These are phyloP conservation scores for Candida insectorum DNA, from an alignment of 805 yeast genomes.

Conservation along the genomic window DNA sequence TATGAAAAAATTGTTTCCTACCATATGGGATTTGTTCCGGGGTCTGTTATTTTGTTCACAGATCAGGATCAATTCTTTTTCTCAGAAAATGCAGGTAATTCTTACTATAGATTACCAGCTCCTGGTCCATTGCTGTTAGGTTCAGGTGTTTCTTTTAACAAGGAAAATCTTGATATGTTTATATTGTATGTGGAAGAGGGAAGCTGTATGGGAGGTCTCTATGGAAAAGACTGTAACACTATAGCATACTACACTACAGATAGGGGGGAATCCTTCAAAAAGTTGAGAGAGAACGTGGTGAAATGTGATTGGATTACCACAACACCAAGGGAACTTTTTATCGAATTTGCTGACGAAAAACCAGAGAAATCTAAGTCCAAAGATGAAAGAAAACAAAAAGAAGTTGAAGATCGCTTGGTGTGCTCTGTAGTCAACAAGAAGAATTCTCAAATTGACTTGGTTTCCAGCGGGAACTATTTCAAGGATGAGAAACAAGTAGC, in stretches of 20 bases:
- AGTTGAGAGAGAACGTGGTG: slow-evolving; percentile 49
- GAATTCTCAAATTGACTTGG: slow-evolving; percentile 25
- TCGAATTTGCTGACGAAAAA: no score
- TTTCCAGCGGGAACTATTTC: slow-evolving; percentile 55
- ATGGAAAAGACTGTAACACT: slow-evolving; percentile 48
- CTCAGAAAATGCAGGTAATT: slow-evolving; percentile 66
- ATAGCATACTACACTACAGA: slow-evolving; percentile 63
- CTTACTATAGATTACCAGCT: slow-evolving; percentile 44
- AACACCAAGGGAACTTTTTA: slow-evolving; percentile 41
- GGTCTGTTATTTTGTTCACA: slow-evolving; percentile 55
- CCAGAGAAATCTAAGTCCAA: no score
- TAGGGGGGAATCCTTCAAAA: slow-evolving; percentile 61
- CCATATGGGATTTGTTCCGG: slow-evolving; percentile 53
- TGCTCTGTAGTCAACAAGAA: slow-evolving; percentile 53
- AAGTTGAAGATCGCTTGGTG: no score
- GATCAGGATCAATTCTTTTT: slow-evolving; percentile 46
- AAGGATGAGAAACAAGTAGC: slow-evolving; percentile 39
- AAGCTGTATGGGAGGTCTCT: slow-evolving; percentile 42
- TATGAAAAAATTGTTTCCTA: slow-evolving; percentile 30
- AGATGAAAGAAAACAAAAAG: slow-evolving; percentile 36
- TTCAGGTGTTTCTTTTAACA: slow-evolving; percentile 60
- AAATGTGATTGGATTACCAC: slow-evolving; percentile 69
- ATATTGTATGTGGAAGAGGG: slow-evolving; percentile 62
- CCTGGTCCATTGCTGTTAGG: slow-evolving; percentile 42
- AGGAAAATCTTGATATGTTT: slow-evolving; percentile 50